These are phyloP conservation scores for Lagenidium giganteum DNA, from an alignment of 352 stramenopile genomes.

Conservation along the genomic window DNA sequence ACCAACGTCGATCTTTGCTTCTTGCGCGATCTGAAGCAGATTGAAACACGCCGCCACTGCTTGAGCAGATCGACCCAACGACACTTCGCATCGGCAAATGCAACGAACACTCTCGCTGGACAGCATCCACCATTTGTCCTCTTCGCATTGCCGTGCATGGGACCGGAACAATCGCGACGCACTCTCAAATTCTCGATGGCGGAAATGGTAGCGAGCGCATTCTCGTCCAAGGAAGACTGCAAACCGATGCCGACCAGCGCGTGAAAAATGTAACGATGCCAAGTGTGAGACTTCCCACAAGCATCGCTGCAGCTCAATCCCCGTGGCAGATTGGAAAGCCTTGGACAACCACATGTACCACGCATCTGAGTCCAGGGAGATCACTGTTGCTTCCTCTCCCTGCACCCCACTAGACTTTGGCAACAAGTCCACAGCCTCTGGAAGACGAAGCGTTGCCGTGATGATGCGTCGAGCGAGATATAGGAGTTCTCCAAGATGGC, in stretches of 20 bases:
- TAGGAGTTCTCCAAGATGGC: constrained; percentile 56
- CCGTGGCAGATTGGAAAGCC: constrained; percentile 24
- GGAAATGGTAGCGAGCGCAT: constrained; percentile 59
- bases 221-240: constrained; percentile 71
- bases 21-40: constrained; percentile 47
- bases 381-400: no score
- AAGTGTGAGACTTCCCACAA: constrained; percentile 71
- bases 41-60: constrained; percentile 56
- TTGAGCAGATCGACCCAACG: constrained; percentile 43
- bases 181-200: constrained; percentile 50
- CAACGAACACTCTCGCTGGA: constrained; percentile 40
- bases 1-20: constrained; percentile 37
- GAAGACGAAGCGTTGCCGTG: no score
- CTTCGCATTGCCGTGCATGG: constrained; percentile 60
- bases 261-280: constrained; percentile 71
- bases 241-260: constrained; percentile 64
- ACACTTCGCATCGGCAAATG: constrained; percentile 56
- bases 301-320: constrained; percentile 38
- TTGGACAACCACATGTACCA: constrained; percentile 58
- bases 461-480: constrained; percentile 67
- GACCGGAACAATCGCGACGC: constrained; percentile 62
- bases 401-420: no score
- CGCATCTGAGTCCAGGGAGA: neutral
- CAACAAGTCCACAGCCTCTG: no score
- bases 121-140: constrained; percentile 74